phyloP scores from a whole-genome alignment of 768 basidiomycete genomes.

The Phylloporus rhodoxanthus region DNA sequence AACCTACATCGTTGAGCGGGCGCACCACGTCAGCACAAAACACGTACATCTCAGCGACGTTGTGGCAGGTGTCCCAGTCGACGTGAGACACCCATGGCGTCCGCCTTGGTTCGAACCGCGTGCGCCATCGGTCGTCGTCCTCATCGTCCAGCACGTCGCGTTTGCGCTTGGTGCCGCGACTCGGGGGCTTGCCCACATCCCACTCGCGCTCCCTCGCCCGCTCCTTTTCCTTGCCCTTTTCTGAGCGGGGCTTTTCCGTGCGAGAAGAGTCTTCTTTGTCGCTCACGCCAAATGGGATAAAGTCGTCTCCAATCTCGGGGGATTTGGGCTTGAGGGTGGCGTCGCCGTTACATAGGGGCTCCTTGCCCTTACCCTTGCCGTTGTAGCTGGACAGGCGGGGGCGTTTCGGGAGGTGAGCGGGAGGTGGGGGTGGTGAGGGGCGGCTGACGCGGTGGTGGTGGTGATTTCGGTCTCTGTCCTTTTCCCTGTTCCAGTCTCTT shows the following conservation, averaged over 20 bases:
- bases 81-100: slow-evolving; percentile 66
- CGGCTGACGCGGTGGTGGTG: slow-evolving; percentile 4
- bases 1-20: slow-evolving; percentile 45
- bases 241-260: slow-evolving; percentile 8
- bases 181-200: slow-evolving; percentile 33
- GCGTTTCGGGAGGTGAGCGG: slow-evolving; percentile 14
- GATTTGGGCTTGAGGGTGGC: not conserved
- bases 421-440: slow-evolving; percentile 14
- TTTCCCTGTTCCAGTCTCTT: not conserved
- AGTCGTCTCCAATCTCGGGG: slow-evolving; percentile 26
- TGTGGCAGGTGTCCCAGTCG: slow-evolving; percentile 67
- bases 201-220: slow-evolving; percentile 33
- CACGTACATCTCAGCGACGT: slow-evolving; percentile 80
- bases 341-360: not conserved
- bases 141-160: slow-evolving; percentile 40
- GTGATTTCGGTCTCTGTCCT: slow-evolving; percentile 1
- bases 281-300: slow-evolving; percentile 24
- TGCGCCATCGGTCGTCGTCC: slow-evolving; percentile 39
- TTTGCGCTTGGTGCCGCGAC: slow-evolving; percentile 39
- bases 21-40: not conserved
- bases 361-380: slow-evolving; percentile 17
- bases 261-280: slow-evolving; percentile 14
- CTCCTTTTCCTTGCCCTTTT: slow-evolving; percentile 18
- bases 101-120: slow-evolving; percentile 48
- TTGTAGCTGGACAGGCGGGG: slow-evolving; percentile 5